Evolutionary conservation across 2,329 filamentous ascomycete species (phyloP), one percentile per base, ranked within the genome.

Genomic region (Aureobasidium sp.): DNA sequence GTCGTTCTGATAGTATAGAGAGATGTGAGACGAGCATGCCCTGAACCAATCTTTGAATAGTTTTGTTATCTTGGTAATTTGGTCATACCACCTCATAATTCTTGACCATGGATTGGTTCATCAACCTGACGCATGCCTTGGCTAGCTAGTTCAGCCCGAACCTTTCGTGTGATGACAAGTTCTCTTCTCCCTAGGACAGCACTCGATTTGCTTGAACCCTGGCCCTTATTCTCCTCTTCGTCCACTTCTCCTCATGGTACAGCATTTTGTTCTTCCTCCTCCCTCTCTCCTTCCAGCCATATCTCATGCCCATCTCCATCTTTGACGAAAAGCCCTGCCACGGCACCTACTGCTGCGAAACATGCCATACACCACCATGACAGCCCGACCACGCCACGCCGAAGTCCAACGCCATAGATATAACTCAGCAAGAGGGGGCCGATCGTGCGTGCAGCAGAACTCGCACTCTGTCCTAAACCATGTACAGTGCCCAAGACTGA

Each of bases 281-380:
- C 69, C 55, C 71, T 68, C 60, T 81, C 79, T 2, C 74, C 78
- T 23, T 81, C 77, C 0, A 83, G 67, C 63, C 75, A 71, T 21
- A 83, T 79, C 69, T 86, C 83, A 69, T 85, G 82, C 1, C 84
- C 84, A 64, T 76, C 80, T 0, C 85, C 86, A 65, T 89, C 85
- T 51, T 81, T 78, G 11, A 88, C 82, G 55, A 78, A 78, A 70
- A 83, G 76, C 0, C 83, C 80, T 13, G 84, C 77, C 3, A 78
- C 67, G 69, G 82, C 86, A 0, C 84, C 84, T 4, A 83, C 57
- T 1, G 79, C 70, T 1, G 83, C 80, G 43, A 85, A 75, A 17
- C 72, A 68, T 0, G 81, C 79, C 65, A 83, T 71, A 27, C 71
- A 74, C 82, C 82, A 84, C 81, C 81, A 84, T 1, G 81, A 76